Percentiles rank a stretch among this genome's conserved stretches.
These are phyloP conservation scores for Coemansia sp. DNA, from an alignment of 192 early-diverging fungal species.

Conservation along the genomic window DNA sequence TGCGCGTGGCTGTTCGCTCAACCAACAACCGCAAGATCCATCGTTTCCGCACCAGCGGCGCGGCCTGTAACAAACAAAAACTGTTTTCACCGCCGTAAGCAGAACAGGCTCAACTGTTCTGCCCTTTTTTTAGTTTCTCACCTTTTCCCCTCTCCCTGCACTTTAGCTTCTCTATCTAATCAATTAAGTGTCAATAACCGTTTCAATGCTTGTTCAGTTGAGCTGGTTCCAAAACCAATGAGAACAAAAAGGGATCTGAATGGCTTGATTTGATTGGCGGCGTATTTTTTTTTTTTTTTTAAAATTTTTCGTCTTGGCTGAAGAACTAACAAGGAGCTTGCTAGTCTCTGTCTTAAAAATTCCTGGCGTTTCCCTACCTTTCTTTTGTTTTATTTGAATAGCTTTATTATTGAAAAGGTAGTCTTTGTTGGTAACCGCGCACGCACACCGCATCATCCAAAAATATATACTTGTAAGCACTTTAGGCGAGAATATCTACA, in stretches of 20 bases:
- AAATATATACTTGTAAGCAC: background rate
- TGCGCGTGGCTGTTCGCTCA: conserved; percentile 21
- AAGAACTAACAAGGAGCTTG: background rate
- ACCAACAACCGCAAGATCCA: conserved; percentile 21
- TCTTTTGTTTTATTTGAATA: background rate
- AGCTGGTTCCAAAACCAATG: too few relatives aligned
- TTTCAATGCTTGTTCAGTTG: background rate
- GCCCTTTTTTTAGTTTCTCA: conserved; percentile 1
- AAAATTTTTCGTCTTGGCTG: background rate
- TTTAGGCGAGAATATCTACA: background rate
- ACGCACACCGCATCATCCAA: too few relatives aligned
- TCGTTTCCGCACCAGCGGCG: conserved; percentile 19
- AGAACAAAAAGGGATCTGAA: background rate
- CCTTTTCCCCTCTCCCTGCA: background rate
- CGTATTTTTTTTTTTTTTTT: too few relatives aligned
- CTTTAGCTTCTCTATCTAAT: background rate
- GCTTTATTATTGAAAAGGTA: too few relatives aligned
- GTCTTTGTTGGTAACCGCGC: too few relatives aligned
- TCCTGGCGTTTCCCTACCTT: background rate
- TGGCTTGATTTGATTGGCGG: conserved; percentile 4
- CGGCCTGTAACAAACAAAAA: conserved; percentile 34
- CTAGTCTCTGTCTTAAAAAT: background rate
- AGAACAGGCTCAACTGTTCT: conserved; percentile 12
- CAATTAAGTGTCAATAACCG: background rate
- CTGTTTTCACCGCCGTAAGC: conserved; percentile 26